Conservation (phyloP, 2,329 filamentous ascomycete species). For the Paecilomyces fulvus region DNA sequence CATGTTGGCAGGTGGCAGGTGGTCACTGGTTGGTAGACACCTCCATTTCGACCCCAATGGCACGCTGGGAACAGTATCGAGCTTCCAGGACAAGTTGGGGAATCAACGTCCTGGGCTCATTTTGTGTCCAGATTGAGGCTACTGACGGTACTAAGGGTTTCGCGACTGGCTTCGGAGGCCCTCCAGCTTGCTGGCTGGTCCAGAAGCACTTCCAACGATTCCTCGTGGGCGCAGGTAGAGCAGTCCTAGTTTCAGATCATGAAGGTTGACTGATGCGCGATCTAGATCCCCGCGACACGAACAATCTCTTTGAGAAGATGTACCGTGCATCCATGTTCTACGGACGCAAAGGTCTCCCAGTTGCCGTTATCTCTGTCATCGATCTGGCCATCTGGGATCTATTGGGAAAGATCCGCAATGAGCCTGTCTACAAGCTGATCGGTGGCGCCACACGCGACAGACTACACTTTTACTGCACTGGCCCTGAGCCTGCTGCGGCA, state of each 20-base stretch:
- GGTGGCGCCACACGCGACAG: constrained; percentile 79
- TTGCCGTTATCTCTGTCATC: constrained; percentile 89
- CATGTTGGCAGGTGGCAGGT: constrained; percentile 31
- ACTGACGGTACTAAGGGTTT: constrained; percentile 89
- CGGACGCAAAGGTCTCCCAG: constrained; percentile 80
- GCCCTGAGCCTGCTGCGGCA: constrained; percentile 71
- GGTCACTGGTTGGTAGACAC: constrained; percentile 77
- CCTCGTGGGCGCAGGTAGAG: constrained; percentile 63
- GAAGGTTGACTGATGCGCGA: constrained; percentile 5
- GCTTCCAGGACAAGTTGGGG: constrained; percentile 86
- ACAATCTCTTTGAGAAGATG: constrained; percentile 92
- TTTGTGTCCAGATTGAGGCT: constrained; percentile 82
- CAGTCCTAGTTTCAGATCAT: neutral
- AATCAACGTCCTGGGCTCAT: constrained; percentile 89
- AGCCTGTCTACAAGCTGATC: constrained; percentile 91
- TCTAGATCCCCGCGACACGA: constrained; percentile 77
- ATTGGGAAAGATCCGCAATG: constrained; percentile 79
- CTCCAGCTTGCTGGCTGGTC: constrained; percentile 87
- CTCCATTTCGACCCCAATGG: constrained; percentile 87
- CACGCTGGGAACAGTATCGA: constrained; percentile 79
- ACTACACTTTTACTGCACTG: constrained; percentile 90
- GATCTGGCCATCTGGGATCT: constrained; percentile 91
- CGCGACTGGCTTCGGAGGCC: constrained; percentile 87
- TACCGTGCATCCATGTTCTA: constrained; percentile 96
- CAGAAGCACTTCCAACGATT: constrained; percentile 92